Conservation (phyloP, 495 filamentous ascomycete genomes). For the Aspergillus affinis region DNA sequence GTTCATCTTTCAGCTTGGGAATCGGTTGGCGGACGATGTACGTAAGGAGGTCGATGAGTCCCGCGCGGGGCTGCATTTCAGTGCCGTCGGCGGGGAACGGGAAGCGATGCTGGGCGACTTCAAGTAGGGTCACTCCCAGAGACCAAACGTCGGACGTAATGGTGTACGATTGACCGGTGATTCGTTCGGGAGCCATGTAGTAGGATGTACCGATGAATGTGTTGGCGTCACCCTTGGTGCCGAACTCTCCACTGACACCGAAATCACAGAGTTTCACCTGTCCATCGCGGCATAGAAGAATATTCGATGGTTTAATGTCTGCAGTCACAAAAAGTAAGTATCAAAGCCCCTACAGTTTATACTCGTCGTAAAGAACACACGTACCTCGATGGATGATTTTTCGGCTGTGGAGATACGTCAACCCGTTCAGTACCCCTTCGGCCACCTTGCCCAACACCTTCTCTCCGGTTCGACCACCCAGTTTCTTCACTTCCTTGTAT, state of each 20-base stretch:
- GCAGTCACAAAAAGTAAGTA: background rate
- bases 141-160: slow-evolving; percentile 99
- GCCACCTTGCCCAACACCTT: slow-evolving; percentile 98
- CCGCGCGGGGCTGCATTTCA: slow-evolving; percentile 82
- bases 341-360: slow-evolving; percentile 12
- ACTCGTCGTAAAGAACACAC: slow-evolving; percentile 9
- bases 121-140: slow-evolving; percentile 89
- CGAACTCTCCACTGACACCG: slow-evolving; percentile 95
- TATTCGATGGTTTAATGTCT: slow-evolving; percentile 98
- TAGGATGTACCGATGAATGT: slow-evolving; percentile 99
- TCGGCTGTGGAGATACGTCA: slow-evolving; percentile 93
- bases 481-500: slow-evolving; percentile 93
- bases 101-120: slow-evolving; percentile 97
- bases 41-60: slow-evolving; percentile 89
- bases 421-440: slow-evolving; percentile 88
- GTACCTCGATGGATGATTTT: slow-evolving; percentile 92
- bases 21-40: slow-evolving; percentile 97
- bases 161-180: slow-evolving; percentile 95
- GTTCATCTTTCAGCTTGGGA: slow-evolving; percentile 94
- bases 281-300: slow-evolving; percentile 86
- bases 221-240: slow-evolving; percentile 96
- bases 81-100: slow-evolving; percentile 96
- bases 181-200: slow-evolving; percentile 98
- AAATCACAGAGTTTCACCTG: slow-evolving; percentile 98
- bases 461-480: slow-evolving; percentile 92